Conservation (phyloP, 2,329 filamentous ascomycete species). For the Colletotrichum liaoningense region DNA sequence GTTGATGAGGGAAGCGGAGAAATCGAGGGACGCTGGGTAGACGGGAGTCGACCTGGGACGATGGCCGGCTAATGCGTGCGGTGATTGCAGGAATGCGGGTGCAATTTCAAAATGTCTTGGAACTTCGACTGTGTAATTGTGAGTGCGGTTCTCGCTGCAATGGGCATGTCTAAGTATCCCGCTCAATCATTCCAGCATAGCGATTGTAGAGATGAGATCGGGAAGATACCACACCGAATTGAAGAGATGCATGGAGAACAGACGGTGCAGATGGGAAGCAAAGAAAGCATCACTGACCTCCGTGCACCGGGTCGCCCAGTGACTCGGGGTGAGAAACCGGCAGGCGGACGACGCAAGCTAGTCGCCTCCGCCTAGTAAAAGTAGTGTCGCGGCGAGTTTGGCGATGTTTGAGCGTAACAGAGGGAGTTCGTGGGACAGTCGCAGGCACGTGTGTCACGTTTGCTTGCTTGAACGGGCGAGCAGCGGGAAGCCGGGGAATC, state of each 20-base stretch:
- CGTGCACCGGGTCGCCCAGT: constrained; percentile 26
- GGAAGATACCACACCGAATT: not conserved
- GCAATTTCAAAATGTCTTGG: constrained; percentile 30
- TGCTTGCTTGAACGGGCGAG: not conserved
- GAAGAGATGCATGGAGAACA: constrained; percentile 6
- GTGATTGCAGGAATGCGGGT: constrained; percentile 10
- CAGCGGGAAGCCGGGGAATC: not conserved
- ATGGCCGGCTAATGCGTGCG: constrained; percentile 7
- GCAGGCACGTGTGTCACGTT: not conserved
- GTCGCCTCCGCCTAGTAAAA: constrained; percentile 1
- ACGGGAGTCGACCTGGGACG: not conserved
- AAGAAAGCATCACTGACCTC: constrained; percentile 22
- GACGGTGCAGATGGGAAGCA: not conserved
- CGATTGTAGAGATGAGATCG: constrained; percentile 5
- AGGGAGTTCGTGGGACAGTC: not conserved
- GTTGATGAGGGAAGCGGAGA: not conserved
- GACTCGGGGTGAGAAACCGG: not conserved
- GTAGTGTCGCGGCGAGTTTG: not conserved
- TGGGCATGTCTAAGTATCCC: not conserved
- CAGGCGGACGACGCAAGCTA: constrained; percentile 12
- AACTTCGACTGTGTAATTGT: constrained; percentile 24
- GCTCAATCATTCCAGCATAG: constrained; percentile 20
- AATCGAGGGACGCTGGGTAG: constrained; percentile 2
- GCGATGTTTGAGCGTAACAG: not conserved
- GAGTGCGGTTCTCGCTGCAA: constrained; percentile 16